Evolutionary conservation across 2,329 filamentous ascomycete genomes (phyloP).

Genomic region (Colletotrichum sp.): DNA sequence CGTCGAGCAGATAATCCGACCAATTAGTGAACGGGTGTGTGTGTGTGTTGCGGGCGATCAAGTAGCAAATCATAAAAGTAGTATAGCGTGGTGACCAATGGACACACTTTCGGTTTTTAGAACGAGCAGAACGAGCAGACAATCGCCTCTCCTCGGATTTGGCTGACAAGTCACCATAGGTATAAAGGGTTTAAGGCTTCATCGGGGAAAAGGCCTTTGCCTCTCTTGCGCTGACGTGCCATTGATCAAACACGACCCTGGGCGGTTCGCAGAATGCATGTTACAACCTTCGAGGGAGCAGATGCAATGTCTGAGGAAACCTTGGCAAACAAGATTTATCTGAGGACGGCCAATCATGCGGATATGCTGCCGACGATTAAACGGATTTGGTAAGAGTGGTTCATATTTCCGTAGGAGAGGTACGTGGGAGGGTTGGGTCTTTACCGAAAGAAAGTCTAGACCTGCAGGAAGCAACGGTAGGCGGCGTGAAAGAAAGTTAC

Average conservation of each 20-base stretch:
- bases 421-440: background rate
- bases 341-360: background rate
- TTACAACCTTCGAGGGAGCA: background rate
- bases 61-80: background rate
- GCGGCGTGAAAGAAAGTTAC: background rate
- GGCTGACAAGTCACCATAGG: background rate
- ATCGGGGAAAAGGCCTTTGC: background rate
- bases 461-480: background rate
- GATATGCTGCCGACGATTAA: background rate
- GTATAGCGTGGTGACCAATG: background rate
- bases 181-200: background rate
- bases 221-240: background rate
- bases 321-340: background rate
- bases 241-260: background rate
- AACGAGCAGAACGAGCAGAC: background rate
- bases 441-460: background rate
- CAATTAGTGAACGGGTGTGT: background rate
- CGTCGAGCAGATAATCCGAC: background rate
- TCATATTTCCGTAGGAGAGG: background rate
- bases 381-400: background rate
- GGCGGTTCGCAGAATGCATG: background rate
- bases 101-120: background rate
- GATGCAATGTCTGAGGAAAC: background rate
- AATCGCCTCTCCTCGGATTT: background rate
- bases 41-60: background rate